phyloP scores from a whole-genome alignment of 306 rosid species.

The Morella rubra region DNA sequence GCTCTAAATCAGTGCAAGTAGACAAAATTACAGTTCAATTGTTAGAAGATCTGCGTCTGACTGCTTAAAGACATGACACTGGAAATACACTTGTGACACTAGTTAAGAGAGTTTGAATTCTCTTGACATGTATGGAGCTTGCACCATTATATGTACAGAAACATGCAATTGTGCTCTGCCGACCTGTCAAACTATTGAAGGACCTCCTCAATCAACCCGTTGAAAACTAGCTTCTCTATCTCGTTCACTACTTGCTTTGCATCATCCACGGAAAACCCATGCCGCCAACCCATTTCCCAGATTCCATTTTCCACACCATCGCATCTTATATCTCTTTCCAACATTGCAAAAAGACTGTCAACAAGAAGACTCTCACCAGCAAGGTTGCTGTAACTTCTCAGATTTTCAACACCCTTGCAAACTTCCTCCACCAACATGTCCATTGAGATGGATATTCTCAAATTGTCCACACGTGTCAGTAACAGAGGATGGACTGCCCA shows the following conservation, averaged over 20 bases:
- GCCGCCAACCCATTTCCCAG: conserved; percentile 81
- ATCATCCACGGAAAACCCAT: conserved; percentile 65
- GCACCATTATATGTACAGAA: background rate
- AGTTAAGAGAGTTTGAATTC: conserved; percentile 28
- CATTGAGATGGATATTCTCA: conserved; percentile 43
- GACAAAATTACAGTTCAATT: background rate
- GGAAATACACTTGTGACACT: conserved; percentile 17
- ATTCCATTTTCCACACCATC: conserved; percentile 57
- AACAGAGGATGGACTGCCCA: conserved; percentile 41
- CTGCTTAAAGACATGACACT: background rate
- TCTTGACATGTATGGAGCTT: conserved; percentile 22
- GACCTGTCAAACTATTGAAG: conserved; percentile 25
- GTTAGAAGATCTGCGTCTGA: conserved; percentile 8
- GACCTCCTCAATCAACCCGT: conserved; percentile 70
- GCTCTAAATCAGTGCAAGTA: background rate
- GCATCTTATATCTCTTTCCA: conserved; percentile 65
- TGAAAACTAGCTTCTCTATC: conserved; percentile 54
- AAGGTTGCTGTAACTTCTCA: conserved; percentile 42
- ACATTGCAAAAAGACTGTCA: conserved; percentile 53
- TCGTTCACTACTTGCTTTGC: conserved; percentile 66
- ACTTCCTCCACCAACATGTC: conserved; percentile 61
- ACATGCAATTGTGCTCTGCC: conserved; percentile 8
- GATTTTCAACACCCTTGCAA: conserved; percentile 41
- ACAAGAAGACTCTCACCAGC: conserved; percentile 30
- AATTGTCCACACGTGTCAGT: conserved; percentile 34